Evolutionary conservation across 352 stramenopile genomes (phyloP).

Genomic region (Phytopythium ostracodes): DNA sequence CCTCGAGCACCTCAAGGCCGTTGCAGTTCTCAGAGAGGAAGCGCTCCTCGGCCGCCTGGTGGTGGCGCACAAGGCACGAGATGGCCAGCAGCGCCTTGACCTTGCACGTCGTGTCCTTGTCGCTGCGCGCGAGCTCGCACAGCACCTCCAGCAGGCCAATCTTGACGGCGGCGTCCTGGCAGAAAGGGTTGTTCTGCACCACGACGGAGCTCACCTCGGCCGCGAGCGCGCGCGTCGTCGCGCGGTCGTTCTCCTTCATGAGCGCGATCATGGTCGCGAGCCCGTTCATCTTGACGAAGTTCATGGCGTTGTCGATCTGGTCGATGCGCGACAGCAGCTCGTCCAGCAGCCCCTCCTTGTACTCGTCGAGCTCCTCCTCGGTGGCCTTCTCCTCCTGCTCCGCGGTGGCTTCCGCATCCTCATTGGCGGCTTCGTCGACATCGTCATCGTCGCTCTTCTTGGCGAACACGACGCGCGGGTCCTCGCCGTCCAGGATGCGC

Average conservation of each 20-base stretch:
- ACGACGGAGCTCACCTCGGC: conserved; percentile 78
- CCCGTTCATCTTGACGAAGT: conserved; percentile 84
- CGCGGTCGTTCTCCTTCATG: conserved; percentile 48
- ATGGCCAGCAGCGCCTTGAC: conserved; percentile 81
- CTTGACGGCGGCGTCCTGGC: conserved; percentile 67
- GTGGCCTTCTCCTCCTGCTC: conserved; percentile 32
- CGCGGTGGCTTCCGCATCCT: conserved; percentile 12
- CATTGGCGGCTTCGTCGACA: too few relatives aligned
- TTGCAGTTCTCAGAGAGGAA: conserved; percentile 59
- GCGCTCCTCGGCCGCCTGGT: conserved; percentile 48
- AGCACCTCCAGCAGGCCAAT: conserved; percentile 63
- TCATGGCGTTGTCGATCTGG: conserved; percentile 87
- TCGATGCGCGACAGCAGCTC: conserved; percentile 83
- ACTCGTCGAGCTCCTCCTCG: conserved; percentile 65
- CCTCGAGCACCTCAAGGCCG: conserved; percentile 49
- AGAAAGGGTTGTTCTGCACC: conserved; percentile 86
- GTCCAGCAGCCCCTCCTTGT: conserved; percentile 79
- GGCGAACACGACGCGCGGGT: conserved; percentile 67
- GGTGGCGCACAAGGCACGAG: conserved; percentile 77
- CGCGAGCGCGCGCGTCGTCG: conserved; percentile 54
- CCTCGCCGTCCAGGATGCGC: conserved; percentile 73
- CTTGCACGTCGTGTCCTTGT: conserved; percentile 60
- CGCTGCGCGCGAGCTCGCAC: conserved; percentile 46
- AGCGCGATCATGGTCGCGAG: conserved; percentile 54
- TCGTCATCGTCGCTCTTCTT: conserved; percentile 33